These are phyloP conservation scores for Heterobasidion occidentale DNA, from an alignment of 1,284 basidiomycete genomes.

Conservation along the genomic window DNA sequence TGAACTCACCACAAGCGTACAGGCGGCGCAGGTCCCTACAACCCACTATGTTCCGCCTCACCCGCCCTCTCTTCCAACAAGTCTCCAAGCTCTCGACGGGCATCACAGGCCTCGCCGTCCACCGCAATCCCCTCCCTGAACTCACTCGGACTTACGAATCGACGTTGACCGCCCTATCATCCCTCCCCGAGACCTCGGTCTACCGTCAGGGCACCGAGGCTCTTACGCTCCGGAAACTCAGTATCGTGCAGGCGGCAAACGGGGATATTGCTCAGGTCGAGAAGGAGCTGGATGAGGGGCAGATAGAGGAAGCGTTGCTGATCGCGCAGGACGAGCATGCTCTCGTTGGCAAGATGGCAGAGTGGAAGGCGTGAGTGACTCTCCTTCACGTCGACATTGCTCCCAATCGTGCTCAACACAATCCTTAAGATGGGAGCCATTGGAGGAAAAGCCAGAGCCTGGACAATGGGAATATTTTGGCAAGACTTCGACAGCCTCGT, in stretches of 20 bases:
- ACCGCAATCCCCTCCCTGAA: constrained; percentile 73
- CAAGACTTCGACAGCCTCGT: constrained; percentile 35
- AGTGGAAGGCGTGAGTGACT: constrained; percentile 90
- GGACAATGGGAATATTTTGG: constrained; percentile 88
- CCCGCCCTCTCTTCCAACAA: constrained; percentile 63
- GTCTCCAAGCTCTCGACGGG: constrained; percentile 72
- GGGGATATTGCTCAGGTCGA: constrained; percentile 65
- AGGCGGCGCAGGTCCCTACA: not conserved
- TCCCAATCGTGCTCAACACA: constrained; percentile 3
- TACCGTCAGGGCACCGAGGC: constrained; percentile 91
- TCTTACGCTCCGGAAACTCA: constrained; percentile 78
- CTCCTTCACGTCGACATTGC: constrained; percentile 1
- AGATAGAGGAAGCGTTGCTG: constrained; percentile 79
- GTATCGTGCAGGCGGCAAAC: constrained; percentile 61
- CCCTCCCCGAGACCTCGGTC: constrained; percentile 74
- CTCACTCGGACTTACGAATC: constrained; percentile 72
- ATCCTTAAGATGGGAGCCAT: constrained; percentile 72
- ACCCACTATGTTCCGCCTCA: constrained; percentile 66
- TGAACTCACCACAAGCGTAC: not conserved
- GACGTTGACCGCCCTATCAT: constrained; percentile 67
- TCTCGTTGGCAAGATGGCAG: constrained; percentile 78
- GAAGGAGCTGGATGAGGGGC: constrained; percentile 65
- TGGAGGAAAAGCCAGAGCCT: constrained; percentile 72
- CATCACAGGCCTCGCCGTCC: constrained; percentile 67
- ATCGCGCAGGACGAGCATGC: constrained; percentile 81